Evolutionary conservation across 345 rosid species (phyloP).

Genomic region (Eucalyptus pauciflora): DNA sequence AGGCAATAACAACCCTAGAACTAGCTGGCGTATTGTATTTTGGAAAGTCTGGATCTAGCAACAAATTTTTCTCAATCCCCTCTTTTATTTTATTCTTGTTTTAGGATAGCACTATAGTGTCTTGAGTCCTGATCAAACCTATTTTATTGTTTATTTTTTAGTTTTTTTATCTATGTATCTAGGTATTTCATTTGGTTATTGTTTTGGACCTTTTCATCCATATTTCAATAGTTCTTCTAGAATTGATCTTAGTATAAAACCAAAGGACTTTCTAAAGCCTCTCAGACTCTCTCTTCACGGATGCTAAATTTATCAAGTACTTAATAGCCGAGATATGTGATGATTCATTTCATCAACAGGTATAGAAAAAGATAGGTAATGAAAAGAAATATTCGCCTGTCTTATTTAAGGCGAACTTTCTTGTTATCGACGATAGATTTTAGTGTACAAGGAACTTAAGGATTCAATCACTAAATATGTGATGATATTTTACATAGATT

Average conservation of each 20-base stretch:
- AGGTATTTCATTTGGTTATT: neutral
- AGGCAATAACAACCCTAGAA: neutral
- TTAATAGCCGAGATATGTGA: neutral
- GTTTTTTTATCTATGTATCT: neutral
- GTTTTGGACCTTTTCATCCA: neutral
- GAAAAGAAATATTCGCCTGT: rapidly evolving
- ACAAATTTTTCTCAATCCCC: neutral
- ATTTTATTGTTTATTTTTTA: neutral
- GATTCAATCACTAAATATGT: neutral
- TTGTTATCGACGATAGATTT: neutral
- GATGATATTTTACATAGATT: neutral
- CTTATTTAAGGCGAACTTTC: neutral
- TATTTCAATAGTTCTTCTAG: neutral
- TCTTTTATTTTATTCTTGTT: neutral
- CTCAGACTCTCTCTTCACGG: neutral
- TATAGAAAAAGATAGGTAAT: neutral
- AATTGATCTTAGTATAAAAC: neutral
- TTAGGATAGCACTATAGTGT: neutral
- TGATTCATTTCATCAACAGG: neutral
- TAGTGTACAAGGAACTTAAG: neutral
- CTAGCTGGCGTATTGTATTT: neutral
- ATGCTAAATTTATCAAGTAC: neutral
- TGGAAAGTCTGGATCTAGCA: neutral
- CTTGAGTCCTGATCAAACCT: neutral
- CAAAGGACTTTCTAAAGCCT: neutral